A percentile compares a stretch with the other conserved stretches of the same genome.
Conservation (phyloP, 352 stramenopile species). For the Peronospora tabacina region DNA sequence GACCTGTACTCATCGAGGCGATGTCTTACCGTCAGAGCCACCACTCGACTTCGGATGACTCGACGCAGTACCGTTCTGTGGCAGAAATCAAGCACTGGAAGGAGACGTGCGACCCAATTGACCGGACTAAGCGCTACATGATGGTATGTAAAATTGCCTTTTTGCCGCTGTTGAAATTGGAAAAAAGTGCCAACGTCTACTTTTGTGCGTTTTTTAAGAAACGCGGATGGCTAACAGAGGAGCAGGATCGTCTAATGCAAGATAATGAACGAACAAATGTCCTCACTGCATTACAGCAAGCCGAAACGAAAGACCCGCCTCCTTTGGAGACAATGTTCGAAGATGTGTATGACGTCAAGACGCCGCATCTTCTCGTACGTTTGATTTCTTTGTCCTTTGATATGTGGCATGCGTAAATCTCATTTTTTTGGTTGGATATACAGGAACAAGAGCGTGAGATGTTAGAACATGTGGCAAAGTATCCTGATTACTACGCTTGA, state of each 20-base stretch:
- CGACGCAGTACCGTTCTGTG: conserved; percentile 89
- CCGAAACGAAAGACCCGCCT: conserved; percentile 88
- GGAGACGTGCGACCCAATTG: conserved; percentile 86
- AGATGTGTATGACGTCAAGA: conserved; percentile 96
- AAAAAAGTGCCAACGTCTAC: background rate
- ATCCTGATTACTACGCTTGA: conserved; percentile 88
- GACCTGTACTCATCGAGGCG: conserved; percentile 93
- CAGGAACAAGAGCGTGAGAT: conserved; percentile 91
- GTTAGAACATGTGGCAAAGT: conserved; percentile 87
- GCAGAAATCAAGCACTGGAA: conserved; percentile 92
- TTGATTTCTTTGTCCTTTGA: background rate
- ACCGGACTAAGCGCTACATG: conserved; percentile 89
- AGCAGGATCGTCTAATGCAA: conserved; percentile 72
- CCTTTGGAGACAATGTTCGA: conserved; percentile 91
- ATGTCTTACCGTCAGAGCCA: conserved; percentile 98
- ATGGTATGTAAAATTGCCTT: conserved; percentile 32
- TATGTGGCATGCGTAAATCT: background rate
- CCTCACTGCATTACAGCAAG: conserved; percentile 73
- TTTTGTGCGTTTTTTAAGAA: conserved; percentile 27
- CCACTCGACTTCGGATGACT: conserved; percentile 98
- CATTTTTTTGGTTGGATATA: conserved; percentile 3
- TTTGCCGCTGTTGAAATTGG: background rate
- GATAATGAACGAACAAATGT: conserved; percentile 87
- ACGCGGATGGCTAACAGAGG: conserved; percentile 84
- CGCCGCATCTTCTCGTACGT: conserved; percentile 83